phyloP scores from a whole-genome alignment of 768 basidiomycete species.

The Calocera viscosa region DNA sequence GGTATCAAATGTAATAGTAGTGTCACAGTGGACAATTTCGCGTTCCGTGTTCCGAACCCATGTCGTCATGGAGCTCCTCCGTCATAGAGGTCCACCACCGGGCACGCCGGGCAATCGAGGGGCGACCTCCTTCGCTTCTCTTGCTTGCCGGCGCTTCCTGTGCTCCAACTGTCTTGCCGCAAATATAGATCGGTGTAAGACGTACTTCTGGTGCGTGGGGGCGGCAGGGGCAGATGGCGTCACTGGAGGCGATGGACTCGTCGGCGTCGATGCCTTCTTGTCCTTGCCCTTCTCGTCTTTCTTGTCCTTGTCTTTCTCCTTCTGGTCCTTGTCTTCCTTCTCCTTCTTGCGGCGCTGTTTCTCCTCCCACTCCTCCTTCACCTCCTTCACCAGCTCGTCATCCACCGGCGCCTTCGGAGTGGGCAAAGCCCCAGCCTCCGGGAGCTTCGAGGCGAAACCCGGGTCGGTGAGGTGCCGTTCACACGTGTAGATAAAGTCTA shows the following conservation, averaged over 20 bases:
- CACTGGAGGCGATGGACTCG: conserved; percentile 20
- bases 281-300: conserved; percentile 18
- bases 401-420: conserved; percentile 28
- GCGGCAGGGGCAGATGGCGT: conserved; percentile 16
- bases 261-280: conserved; percentile 28
- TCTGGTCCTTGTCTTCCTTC: conserved; percentile 32
- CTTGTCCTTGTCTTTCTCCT: conserved; percentile 16
- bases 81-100: background rate
- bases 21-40: no score
- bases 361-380: conserved; percentile 70
- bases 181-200: conserved; percentile 74
- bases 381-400: conserved; percentile 62
- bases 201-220: conserved; percentile 52
- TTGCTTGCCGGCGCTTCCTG: conserved; percentile 50
- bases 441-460: conserved; percentile 53
- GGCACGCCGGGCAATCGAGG: conserved; percentile 61
- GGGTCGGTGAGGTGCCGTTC: conserved; percentile 64
- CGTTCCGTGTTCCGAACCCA: no score
- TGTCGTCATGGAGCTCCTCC: no score
- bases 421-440: conserved; percentile 23
- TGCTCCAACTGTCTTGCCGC: conserved; percentile 67
- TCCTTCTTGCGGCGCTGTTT: conserved; percentile 50
- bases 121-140: conserved; percentile 55
- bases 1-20: background rate
- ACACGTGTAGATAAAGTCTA: conserved; percentile 82